Base-by-base conservation (phyloP, 2,329 filamentous ascomycete species). In the Ophiocordyceps robertsii region DNA sequence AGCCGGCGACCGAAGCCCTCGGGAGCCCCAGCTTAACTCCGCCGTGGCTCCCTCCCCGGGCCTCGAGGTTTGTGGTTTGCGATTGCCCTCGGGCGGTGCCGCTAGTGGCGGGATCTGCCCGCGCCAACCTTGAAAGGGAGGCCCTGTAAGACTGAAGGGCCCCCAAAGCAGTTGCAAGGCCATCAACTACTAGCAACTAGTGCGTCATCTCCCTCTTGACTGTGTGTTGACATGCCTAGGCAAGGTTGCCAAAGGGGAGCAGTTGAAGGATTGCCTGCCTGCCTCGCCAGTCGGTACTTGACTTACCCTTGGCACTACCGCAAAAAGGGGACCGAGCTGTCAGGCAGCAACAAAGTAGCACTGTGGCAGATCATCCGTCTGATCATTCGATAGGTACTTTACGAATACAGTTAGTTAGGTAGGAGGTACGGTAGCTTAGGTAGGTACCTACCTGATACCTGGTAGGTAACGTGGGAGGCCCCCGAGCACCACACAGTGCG, bases 1-100 rank as follows among this genome's bases (percentile, higher is more conserved):
- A 19, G 19, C 19, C 19, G 19, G 9, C 24, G 9, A 27, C 24
- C 24, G 24, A 27, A 27, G 6, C 24, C 24, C 33, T 36, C 13
- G 17, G 10, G n/a, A 16, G 17, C 13, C 33, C 33, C 33, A 19
- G 33, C 33, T 36, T 36, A 36, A 36, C 14, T 36, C 33, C 33
- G 33, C n/a, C 33, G 33, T 27, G 3, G 24, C 9, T 27, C 33
- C 33, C 33, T 16, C n/a, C 33, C 17, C 3, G 33, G 17, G 33
- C 33, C 33, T 5, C 14, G 33, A n/a, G n/a, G 14, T n/a, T 19
- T 36, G 14, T 36, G 13, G 14, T n/a, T 12, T 13, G 14, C 32
- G 32, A 35, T 35, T n/a, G 6, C 24, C 24, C 36, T 37, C 42
- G 42, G 42, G 32, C 35, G n/a, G 38, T 44, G 38, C 42, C 42